These are phyloP conservation scores for Excoecaria agallocha DNA, from an alignment of 345 rosid species.

Conservation along the genomic window DNA sequence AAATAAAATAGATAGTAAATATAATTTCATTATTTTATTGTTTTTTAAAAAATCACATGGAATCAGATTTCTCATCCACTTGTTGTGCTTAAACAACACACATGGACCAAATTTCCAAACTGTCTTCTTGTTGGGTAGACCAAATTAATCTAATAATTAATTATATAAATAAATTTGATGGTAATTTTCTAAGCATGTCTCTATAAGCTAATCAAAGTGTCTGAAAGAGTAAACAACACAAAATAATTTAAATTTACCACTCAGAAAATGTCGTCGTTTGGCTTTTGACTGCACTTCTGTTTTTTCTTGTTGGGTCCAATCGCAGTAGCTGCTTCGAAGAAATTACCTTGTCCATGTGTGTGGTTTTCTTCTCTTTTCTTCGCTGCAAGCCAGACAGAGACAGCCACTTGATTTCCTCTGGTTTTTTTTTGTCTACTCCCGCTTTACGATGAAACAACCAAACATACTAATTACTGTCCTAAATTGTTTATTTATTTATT, in stretches of 20 bases:
- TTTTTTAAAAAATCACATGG: too few species aligned
- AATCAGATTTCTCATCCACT: background rate
- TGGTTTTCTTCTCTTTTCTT: too few species aligned
- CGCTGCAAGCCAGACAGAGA: constrained; percentile 1
- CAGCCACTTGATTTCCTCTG: background rate
- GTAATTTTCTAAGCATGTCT: constrained; percentile 2
- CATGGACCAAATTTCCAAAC: background rate
- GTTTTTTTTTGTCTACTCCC: too few species aligned
- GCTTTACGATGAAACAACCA: too few species aligned
- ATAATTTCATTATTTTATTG: too few species aligned
- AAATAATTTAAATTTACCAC: background rate
- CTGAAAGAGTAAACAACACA: too few species aligned
- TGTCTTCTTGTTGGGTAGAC: constrained; percentile 17
- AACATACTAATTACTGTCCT: too few species aligned
- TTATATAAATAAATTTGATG: background rate
- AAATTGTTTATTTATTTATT: too few species aligned
- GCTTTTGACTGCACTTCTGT: background rate
- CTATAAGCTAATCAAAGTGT: background rate
- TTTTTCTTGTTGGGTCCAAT: background rate
- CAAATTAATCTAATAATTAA: background rate
- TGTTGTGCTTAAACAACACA: background rate
- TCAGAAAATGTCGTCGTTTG: constrained; percentile 5
- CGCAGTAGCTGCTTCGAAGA: background rate
- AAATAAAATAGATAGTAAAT: too few species aligned
- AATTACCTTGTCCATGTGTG: background rate